Base-by-base conservation (phyloP, 108 stramenopile species). In the Mayamaea pseudoterrestris region DNA sequence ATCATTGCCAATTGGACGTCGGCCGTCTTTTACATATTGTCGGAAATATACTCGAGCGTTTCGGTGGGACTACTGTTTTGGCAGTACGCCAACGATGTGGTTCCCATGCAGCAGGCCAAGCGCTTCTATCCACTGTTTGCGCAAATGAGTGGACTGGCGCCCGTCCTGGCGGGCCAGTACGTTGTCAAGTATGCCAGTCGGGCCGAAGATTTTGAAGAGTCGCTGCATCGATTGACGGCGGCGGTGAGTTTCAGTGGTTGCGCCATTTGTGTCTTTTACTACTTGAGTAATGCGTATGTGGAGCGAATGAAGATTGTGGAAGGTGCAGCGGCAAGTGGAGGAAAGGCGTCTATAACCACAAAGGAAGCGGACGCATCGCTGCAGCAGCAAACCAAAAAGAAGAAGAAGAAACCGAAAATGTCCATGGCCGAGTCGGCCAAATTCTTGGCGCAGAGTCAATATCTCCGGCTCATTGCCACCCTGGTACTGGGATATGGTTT, bases 1-100 rank as follows among this genome's bases (percentile, higher is more conserved):
- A 76, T 96, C 28, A 54, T 82, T 12, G 56, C 79, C n/a, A 71
- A 96, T 52, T 94, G 95, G 95, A 90, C 89, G 17, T 84, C 80
- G 22, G 88, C 95, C 1, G 52, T 97, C 26, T 97, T 81, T 51
- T 97, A 93, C 55, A 63, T 97, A 14, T 65, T 94, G 44, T 74
- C 92, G 5, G 95, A 97, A 69, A 77, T 97, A 0, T 97, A 95
- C 54, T 88, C 85, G 5, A 83, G 83, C 17, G 93, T 92, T 16
- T 85, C 83, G 18, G 90, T 95, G n/a, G 94, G 94, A n/a, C 74
- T 97, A 16, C 63, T 97, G 24, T 97, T 97, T 73, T 97, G 95
- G 95, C 91, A 93, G 45, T 93, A 83, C 66, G 95, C 95, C 50
- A 97, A 97, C 63, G 90, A 93, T 55, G 86, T 93, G 28, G 90